phyloP scores from a whole-genome alignment of 768 basidiomycete species.

The Kwoniella dejecticola region DNA sequence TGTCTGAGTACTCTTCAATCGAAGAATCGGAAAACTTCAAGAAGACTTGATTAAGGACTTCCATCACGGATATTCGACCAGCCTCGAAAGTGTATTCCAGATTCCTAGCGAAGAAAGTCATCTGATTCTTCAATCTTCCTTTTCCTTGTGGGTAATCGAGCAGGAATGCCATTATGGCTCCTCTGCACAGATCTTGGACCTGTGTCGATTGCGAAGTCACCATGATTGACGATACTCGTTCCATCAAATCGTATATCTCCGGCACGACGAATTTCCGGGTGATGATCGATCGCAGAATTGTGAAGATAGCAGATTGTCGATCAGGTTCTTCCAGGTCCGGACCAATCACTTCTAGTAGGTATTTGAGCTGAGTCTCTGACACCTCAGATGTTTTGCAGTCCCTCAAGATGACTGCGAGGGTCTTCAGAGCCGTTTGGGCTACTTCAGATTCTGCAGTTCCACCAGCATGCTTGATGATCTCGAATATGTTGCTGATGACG shows the following conservation, averaged over 20 bases:
- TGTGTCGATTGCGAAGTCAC: constrained; percentile 88
- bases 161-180: constrained; percentile 86
- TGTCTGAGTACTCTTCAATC: constrained; percentile 71
- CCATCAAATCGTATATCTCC: constrained; percentile 97
- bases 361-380: constrained; percentile 84
- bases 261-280: constrained; percentile 88
- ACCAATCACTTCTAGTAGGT: constrained; percentile 77
- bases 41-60: constrained; percentile 80
- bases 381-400: constrained; percentile 78
- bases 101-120: constrained; percentile 90
- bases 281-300: constrained; percentile 85
- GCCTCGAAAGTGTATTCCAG: constrained; percentile 86
- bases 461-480: constrained; percentile 77
- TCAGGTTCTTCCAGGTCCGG: constrained; percentile 89
- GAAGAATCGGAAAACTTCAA: constrained; percentile 77
- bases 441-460: constrained; percentile 81
- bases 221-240: constrained; percentile 83
- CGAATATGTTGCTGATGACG: constrained; percentile 77
- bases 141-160: constrained; percentile 97
- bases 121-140: constrained; percentile 79
- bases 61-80: constrained; percentile 90
- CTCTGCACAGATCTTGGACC: constrained; percentile 88
- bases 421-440: constrained; percentile 82
- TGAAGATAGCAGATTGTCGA: constrained; percentile 82
- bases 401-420: constrained; percentile 84